Conservation (phyloP, 2,329 filamentous ascomycete genomes). For the Epichloe uncinata region DNA sequence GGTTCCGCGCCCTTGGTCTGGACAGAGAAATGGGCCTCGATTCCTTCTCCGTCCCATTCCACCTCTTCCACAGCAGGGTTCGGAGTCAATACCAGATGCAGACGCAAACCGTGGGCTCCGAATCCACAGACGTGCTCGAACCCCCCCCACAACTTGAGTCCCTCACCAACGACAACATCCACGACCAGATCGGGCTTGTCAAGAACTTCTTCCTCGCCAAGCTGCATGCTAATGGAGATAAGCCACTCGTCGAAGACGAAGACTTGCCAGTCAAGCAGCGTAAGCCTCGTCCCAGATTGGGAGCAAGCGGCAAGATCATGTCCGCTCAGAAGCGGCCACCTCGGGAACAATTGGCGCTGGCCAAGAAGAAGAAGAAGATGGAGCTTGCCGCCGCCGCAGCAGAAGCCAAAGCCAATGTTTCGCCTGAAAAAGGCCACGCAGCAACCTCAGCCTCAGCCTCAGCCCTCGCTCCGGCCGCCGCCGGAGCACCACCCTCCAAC, state of each 20-base stretch:
- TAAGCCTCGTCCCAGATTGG: constrained; percentile 51
- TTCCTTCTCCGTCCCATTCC: constrained; percentile 79
- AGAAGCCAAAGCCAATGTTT: constrained; percentile 28
- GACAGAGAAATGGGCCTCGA: constrained; percentile 83
- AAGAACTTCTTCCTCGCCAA: constrained; percentile 87
- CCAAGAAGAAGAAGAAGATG: constrained; percentile 78
- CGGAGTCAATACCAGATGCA: constrained; percentile 75
- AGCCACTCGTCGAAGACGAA: constrained; percentile 83
- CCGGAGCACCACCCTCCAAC: constrained; percentile 18
- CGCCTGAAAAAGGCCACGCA: constrained; percentile 18
- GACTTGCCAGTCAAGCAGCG: constrained; percentile 88
- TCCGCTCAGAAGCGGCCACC: constrained; percentile 72
- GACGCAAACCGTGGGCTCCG: constrained; percentile 43
- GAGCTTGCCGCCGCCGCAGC: constrained; percentile 40
- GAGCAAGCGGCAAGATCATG: constrained; percentile 71
- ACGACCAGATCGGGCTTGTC: constrained; percentile 72
- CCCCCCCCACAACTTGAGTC: constrained; percentile 61
- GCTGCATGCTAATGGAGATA: constrained; percentile 66
- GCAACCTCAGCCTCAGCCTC: constrained; percentile 10
- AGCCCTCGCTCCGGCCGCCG: not conserved
- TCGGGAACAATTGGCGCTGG: constrained; percentile 68
- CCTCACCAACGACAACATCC: constrained; percentile 65
- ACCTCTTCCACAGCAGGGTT: constrained; percentile 84
- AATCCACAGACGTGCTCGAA: constrained; percentile 49
- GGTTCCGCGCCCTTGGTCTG: constrained; percentile 87